Evolutionary conservation across 2,329 filamentous ascomycete genomes (phyloP).

Genomic region (Periglandula ipomoeae): DNA sequence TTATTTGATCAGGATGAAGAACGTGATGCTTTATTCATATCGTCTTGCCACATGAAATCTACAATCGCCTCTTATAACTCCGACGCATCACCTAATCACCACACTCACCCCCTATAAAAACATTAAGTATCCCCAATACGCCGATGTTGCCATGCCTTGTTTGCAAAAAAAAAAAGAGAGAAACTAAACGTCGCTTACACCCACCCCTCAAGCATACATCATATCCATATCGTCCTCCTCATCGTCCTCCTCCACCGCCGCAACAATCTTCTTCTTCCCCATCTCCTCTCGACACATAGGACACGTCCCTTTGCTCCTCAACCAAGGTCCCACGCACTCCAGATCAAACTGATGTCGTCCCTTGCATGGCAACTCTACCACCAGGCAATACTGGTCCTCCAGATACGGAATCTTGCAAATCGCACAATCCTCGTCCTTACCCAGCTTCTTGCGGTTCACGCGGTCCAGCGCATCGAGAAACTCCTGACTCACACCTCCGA

Average conservation of each 20-base stretch:
- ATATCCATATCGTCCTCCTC: slow-evolving; percentile 45
- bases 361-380: slow-evolving; percentile 56
- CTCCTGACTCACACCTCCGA: slow-evolving; percentile 48
- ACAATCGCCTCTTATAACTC: not conserved
- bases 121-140: not conserved
- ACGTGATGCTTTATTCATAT: not conserved
- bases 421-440: slow-evolving; percentile 44
- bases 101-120: not conserved
- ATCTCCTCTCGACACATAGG: slow-evolving; percentile 54
- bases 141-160: not conserved
- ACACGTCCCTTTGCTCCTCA: slow-evolving; percentile 54
- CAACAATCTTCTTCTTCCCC: slow-evolving; percentile 42
- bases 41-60: not conserved
- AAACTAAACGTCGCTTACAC: not conserved
- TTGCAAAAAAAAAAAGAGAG: not conserved
- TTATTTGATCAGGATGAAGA: no score
- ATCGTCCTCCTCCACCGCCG: slow-evolving; percentile 32
- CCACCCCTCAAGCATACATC: slow-evolving; percentile 27
- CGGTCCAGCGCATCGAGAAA: slow-evolving; percentile 52
- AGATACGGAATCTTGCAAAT: slow-evolving; percentile 55
- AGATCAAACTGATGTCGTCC: slow-evolving; percentile 51
- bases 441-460: slow-evolving; percentile 41
- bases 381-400: slow-evolving; percentile 52
- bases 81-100: not conserved
- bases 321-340: slow-evolving; percentile 59